These are phyloP conservation scores for Penicillium sp. DNA, from an alignment of 2,329 filamentous ascomycete genomes.

Conservation along the genomic window DNA sequence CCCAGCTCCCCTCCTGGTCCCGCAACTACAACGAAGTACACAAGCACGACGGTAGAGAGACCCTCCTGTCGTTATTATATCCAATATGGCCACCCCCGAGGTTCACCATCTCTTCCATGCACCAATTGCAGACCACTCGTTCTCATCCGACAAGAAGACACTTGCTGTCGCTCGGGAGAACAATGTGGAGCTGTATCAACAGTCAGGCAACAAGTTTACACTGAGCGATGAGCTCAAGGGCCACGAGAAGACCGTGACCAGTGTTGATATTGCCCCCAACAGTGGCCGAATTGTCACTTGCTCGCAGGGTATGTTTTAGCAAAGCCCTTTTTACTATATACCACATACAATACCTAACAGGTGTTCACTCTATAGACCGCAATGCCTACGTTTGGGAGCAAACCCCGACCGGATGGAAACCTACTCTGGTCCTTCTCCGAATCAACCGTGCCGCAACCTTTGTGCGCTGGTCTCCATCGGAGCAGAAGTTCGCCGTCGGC, in stretches of 20 bases:
- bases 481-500: slow-evolving; percentile 96
- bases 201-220: slow-evolving; percentile 70
- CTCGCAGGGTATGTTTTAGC: slow-evolving; percentile 69
- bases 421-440: slow-evolving; percentile 90
- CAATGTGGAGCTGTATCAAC: slow-evolving; percentile 81
- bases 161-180: slow-evolving; percentile 90
- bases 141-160: slow-evolving; percentile 85
- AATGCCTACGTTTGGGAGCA: slow-evolving; percentile 98
- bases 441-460: slow-evolving; percentile 97
- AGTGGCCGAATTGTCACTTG: slow-evolving; percentile 95
- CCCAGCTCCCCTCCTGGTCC: slow-evolving; percentile 8
- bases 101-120: slow-evolving; percentile 96
- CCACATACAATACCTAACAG: background rate
- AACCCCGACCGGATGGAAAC: slow-evolving; percentile 89
- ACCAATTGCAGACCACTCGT: slow-evolving; percentile 96
- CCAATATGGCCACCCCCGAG: slow-evolving; percentile 77
- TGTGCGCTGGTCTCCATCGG: slow-evolving; percentile 93
- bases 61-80: slow-evolving; percentile 71
- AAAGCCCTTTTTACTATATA: background rate
- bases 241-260: slow-evolving; percentile 94
- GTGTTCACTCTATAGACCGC: slow-evolving; percentile 61
- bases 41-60: slow-evolving; percentile 87
- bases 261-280: slow-evolving; percentile 89
- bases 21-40: slow-evolving; percentile 11
- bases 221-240: slow-evolving; percentile 91